Percentiles rank a stretch among this genome's conserved stretches.
Evolutionary conservation across 2,329 filamentous ascomycete species (phyloP).

Genomic region (Colletotrichum tanaceti): DNA sequence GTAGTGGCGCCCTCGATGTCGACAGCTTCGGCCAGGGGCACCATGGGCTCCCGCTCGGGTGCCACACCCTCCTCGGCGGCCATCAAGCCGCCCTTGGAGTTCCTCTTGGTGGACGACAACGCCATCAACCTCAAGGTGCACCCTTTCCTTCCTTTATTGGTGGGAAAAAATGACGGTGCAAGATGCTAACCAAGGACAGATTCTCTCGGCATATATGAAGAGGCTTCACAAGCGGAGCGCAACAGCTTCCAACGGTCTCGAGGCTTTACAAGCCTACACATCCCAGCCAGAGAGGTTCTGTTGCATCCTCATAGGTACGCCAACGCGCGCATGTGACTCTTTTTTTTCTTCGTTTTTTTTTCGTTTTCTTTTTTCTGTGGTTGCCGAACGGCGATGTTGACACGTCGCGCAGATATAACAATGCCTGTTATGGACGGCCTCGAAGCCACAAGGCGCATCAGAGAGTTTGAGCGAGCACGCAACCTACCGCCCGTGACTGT

Average conservation of each 20-base stretch:
- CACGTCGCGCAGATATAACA: conserved; percentile 51
- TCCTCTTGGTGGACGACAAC: conserved; percentile 53
- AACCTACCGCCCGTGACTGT: conserved; percentile 53
- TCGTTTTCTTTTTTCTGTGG: no score
- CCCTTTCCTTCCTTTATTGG: no score
- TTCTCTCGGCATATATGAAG: conserved; percentile 51
- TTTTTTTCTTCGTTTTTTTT: no score
- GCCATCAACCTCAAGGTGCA: conserved; percentile 49
- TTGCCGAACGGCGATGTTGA: neutral
- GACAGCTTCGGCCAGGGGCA: conserved; percentile 8
- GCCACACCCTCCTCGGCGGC: neutral
- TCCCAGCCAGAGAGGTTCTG: conserved; percentile 30
- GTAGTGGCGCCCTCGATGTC: neutral
- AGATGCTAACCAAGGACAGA: conserved; percentile 39
- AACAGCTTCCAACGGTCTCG: conserved; percentile 56
- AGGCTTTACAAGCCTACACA: conserved; percentile 51
- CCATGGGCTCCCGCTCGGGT: neutral
- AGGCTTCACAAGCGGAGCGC: conserved; percentile 51
- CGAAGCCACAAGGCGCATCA: conserved; percentile 54
- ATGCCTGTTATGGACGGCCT: conserved; percentile 61
- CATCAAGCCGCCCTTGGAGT: conserved; percentile 30
- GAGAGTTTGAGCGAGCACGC: conserved; percentile 54
- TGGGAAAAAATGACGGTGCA: no score
- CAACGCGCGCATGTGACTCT: no score
- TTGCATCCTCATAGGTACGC: conserved; percentile 41